phyloP scores from a whole-genome alignment of 768 basidiomycete species.

The Candolleomyces efflorescens region DNA sequence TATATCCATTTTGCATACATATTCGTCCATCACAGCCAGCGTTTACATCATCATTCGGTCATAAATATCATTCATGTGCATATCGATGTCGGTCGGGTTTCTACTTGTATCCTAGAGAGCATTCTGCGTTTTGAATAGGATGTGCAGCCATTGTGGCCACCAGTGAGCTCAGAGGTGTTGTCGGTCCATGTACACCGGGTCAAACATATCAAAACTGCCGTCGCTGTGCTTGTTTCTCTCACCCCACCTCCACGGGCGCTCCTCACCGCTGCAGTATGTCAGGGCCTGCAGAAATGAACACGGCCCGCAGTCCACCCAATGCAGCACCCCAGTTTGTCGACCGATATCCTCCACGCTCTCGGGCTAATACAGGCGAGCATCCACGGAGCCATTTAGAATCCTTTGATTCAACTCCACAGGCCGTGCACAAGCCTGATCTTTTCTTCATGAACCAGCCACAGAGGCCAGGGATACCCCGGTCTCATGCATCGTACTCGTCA shows the following conservation, averaged over 20 bases:
- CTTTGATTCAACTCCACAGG: slow-evolving; percentile 16
- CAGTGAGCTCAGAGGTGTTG: no score
- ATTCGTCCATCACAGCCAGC: neutral
- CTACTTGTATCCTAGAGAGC: neutral
- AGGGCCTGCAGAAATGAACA: no score
- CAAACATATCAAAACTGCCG: no score
- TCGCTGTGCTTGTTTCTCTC: no score
- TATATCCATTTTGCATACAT: slow-evolving; percentile 2
- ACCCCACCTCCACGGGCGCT: no score
- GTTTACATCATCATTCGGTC: slow-evolving; percentile 7
- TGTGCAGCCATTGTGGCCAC: no score
- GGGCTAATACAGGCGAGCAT: neutral
- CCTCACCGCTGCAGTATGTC: no score
- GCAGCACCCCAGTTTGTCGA: no score
- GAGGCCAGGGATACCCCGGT: neutral
- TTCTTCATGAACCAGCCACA: slow-evolving; percentile 19
- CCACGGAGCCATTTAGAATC: neutral
- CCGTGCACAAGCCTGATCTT: slow-evolving; percentile 27
- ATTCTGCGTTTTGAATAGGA: no score
- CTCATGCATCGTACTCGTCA: neutral
- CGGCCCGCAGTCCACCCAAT: no score
- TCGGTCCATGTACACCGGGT: no score
- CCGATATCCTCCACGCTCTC: no score
- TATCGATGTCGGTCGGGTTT: neutral
- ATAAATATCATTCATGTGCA: neutral